Evolutionary conservation across 2,329 filamentous ascomycete species (phyloP), one percentile per base, ranked within the genome.

Genomic region (Aspergillus awamori): DNA sequence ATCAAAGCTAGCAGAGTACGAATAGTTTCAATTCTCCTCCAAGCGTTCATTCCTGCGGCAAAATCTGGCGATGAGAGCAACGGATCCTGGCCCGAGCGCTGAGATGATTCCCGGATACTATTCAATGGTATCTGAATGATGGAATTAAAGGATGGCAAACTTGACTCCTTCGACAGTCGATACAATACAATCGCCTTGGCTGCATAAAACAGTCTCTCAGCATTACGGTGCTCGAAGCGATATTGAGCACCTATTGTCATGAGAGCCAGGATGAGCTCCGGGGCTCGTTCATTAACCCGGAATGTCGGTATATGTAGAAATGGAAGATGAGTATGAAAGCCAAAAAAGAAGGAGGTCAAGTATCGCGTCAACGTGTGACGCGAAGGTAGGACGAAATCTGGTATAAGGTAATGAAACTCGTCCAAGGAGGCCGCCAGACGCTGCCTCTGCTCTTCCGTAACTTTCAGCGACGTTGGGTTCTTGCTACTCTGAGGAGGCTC

Each of bases 261-360:
- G 15, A 91, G 84, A 0, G 88, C 88, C 28, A 92, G 76, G 5
- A 90, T 77, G 4, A 92, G 77, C 72, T 91, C 89, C 0, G 88
- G 84, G 0, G 87, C 85, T n/a, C 86, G 82, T n/a, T 87, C 84
- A 7, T 84, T 83, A 0, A 87, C 83, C 1, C 82, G 81, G 51
- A 91, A 80, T 0, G 88, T 91, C 0, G 89, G 86, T 5, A 90
- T 77, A 70, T 92, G 89, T 28, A 92, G 78, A 63, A 91, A 86
- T 0, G 84, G 84, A 43, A 86, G 79, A 62, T 86, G 83, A 26
- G 83, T 80, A 60, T 86, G 81, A 60, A 91, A 90, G 0, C 88
- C 88, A 60, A 83, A 85, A 57, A 90, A 84, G 67, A 90, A 92
- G 1, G 88, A 88, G 61, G 89, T 87, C 33, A 91, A 75, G 63